These are phyloP conservation scores for Termitomyces sp. DNA, from an alignment of 768 basidiomycete genomes.

Conservation along the genomic window DNA sequence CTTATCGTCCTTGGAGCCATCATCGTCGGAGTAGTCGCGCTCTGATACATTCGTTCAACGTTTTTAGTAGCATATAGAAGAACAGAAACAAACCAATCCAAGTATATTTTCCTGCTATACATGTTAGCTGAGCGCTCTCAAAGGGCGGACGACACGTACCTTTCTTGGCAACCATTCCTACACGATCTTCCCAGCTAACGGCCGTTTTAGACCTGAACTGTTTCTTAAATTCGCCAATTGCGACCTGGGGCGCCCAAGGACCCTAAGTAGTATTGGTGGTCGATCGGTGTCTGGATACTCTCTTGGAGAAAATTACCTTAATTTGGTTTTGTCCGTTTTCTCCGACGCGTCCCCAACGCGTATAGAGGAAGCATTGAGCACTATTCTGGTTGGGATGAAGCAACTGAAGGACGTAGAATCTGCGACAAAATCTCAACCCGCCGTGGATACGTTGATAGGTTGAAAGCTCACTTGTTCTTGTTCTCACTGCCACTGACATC, in stretches of 20 bases:
- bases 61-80: neutral
- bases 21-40: constrained; percentile 52
- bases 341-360: constrained; percentile 64
- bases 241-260: constrained; percentile 38
- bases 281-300: neutral
- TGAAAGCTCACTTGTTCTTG: constrained; percentile 50
- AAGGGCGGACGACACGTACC: constrained; percentile 29
- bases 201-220: constrained; percentile 58
- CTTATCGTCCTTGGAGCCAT: constrained; percentile 35
- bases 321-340: constrained; percentile 48
- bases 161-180: constrained; percentile 50
- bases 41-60: constrained; percentile 28
- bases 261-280: constrained; percentile 33
- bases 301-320: constrained; percentile 35
- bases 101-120: constrained; percentile 50
- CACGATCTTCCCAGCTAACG: constrained; percentile 46
- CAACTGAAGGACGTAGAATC: constrained; percentile 60
- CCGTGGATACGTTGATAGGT: neutral
- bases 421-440: constrained; percentile 19
- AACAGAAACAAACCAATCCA: constrained; percentile 48
- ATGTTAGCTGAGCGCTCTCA: neutral
- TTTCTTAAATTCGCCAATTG: constrained; percentile 55
- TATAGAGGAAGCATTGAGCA: constrained; percentile 38
- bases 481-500: constrained; percentile 47
- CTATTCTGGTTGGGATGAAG: constrained; percentile 46